These are phyloP conservation scores for Aristolochia contorta DNA, from an alignment of 164 flowering plant genomes.

Conservation along the genomic window DNA sequence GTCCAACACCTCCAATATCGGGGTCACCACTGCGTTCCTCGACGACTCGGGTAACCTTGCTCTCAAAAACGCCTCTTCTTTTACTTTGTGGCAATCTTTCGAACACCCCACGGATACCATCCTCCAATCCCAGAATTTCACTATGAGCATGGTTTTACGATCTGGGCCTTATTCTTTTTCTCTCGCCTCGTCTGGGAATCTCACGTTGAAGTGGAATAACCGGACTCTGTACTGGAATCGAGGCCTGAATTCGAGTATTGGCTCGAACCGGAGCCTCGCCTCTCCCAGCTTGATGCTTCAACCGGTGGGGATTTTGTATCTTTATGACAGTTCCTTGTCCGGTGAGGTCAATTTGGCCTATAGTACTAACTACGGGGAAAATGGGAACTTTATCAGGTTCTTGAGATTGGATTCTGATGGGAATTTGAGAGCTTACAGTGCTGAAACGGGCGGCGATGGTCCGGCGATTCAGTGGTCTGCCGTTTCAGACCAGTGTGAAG, in stretches of 20 bases:
- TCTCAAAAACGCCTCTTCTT: constrained; percentile 3
- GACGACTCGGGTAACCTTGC: constrained; percentile 19
- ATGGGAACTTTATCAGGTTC: constrained; percentile 39
- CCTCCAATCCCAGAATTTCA: constrained; percentile 23
- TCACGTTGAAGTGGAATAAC: constrained; percentile 25
- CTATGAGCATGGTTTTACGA: constrained; percentile 6
- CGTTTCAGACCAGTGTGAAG: constrained; percentile 62
- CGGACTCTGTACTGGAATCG: constrained; percentile 20
- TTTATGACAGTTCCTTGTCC: constrained; percentile 31
- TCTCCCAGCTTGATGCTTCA: constrained; percentile 41
- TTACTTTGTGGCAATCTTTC: constrained; percentile 26
- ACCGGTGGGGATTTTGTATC: constrained; percentile 37
- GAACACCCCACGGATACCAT: constrained; percentile 32
- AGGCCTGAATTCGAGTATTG: constrained; percentile 20
- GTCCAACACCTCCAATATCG: constrained; percentile 18
- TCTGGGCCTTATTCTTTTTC: constrained; percentile 28
- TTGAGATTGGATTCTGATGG: constrained; percentile 71
- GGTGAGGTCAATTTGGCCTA: constrained; percentile 32
- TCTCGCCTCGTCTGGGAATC: constrained; percentile 18
- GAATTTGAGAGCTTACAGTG: constrained; percentile 71
- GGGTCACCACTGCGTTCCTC: constrained; percentile 21
- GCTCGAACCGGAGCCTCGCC: constrained; percentile 18
- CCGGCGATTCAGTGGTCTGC: constrained; percentile 54
- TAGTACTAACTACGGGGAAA: constrained; percentile 72
- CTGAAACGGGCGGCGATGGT: constrained; percentile 23